Evolutionary conservation across 2,329 filamentous ascomycete species (phyloP), one percentile per base, ranked within the genome.

Genomic region (Ascochyta clinopodiicola): DNA sequence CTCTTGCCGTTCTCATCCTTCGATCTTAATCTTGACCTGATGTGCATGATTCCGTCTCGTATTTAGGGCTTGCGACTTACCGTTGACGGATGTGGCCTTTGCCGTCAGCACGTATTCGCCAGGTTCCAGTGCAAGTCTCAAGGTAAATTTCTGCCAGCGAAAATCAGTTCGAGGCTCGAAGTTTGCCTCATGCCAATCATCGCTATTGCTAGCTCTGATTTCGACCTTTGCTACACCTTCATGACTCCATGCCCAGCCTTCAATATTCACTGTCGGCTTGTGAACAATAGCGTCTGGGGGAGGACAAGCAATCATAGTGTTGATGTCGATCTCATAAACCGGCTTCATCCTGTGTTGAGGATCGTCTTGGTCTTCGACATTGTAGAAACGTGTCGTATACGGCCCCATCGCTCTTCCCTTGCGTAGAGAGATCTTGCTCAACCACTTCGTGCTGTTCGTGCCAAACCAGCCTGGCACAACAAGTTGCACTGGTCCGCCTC

Each of bases 401-500:
- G 66, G 62, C 4, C 66, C 65, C 15, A 42, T 37, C 4, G 65
- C 65, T 32, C 71, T 51, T 10, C 46, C 25, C 17, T 57, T 40
- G 27, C 57, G 55, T 19, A 71, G 34, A 6, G 61, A 53, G 5
- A 74, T 27, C 19, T 55, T 63, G 25, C 63, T 71, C 17, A 73
- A 43, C 71, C 70, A 73, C 44, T 74, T 74, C 8, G 65, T 70
- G 21, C 57, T 65, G 45, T 74, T 74, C 42, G 69, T 72, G 4
- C 71, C 71, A 54, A 71, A 72, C 57, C 63, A 74, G 7, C 68
- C 70, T 1, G 69, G 70, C 12, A 74, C 69, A 4, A 73, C 61
- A 15, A 75, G 55, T 12, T 70, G 54, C 17, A 70, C 68, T 4
- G 69, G 72, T 3, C 67, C 72, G 4, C 71, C 72, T 25, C 68